Evolutionary conservation across 2,329 filamentous ascomycete species (phyloP).

Genomic region (Pseudogymnoascus sp.): DNA sequence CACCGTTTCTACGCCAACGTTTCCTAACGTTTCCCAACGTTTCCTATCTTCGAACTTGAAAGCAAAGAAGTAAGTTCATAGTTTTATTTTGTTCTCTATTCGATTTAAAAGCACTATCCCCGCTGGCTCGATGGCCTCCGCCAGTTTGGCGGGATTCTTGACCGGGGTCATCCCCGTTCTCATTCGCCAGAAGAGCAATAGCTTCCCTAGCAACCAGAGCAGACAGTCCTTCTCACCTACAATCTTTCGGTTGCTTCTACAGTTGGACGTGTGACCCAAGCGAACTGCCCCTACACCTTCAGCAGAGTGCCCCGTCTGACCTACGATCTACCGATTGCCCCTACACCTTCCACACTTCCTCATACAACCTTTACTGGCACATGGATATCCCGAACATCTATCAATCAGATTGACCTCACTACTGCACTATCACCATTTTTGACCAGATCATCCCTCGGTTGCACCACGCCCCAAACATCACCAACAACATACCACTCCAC

Average conservation of each 20-base stretch:
- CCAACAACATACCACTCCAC: not conserved
- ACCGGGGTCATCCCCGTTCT: not conserved
- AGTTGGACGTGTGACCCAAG: not conserved
- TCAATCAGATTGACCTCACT: not conserved
- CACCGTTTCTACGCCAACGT: not conserved
- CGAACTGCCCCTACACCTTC: not conserved
- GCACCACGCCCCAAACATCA: not conserved
- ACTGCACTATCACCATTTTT: not conserved
- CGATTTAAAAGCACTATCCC: not conserved
- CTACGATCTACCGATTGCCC: not conserved
- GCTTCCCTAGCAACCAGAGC: not conserved
- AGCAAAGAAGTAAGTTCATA: not conserved
- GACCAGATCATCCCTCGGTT: not conserved
- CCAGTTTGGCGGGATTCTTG: not conserved
- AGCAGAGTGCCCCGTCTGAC: not conserved
- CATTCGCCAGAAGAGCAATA: not conserved
- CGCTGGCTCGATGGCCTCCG: not conserved
- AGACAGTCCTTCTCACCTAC: not conserved
- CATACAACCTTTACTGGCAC: not conserved
- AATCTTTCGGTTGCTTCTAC: not conserved
- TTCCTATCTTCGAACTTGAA: not conserved
- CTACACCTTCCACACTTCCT: not conserved
- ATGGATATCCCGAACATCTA: not conserved
- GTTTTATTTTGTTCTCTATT: not conserved
- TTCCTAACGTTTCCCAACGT: not conserved